Evolutionary conservation across 495 filamentous ascomycete genomes (phyloP).

Genomic region (Daldinia decipiens): DNA sequence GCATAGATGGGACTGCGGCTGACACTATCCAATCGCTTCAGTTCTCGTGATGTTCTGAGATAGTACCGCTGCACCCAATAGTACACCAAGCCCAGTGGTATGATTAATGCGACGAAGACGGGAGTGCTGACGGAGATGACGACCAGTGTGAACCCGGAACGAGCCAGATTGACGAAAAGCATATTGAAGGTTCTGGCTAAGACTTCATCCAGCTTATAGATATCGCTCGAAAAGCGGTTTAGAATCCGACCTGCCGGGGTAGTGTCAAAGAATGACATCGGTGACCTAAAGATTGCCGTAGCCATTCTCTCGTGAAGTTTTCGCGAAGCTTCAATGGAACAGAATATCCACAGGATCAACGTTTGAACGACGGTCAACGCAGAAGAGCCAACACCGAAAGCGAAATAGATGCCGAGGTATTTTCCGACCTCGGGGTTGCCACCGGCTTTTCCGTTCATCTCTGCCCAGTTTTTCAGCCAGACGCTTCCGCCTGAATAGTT

Average conservation of each 20-base stretch:
- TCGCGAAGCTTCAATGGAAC: constrained; percentile 95
- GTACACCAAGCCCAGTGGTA: constrained; percentile 85
- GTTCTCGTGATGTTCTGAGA: constrained; percentile 91
- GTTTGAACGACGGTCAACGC: constrained; percentile 90
- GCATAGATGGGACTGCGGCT: constrained; percentile 96
- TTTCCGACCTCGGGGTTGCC: constrained; percentile 80
- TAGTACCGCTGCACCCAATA: constrained; percentile 97
- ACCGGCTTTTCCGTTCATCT: constrained; percentile 73
- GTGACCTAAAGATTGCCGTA: constrained; percentile 94
- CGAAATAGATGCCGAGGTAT: constrained; percentile 94
- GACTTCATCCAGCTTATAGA: constrained; percentile 96
- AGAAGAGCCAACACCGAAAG: constrained; percentile 90
- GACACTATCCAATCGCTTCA: constrained; percentile 95
- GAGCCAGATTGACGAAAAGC: constrained; percentile 89
- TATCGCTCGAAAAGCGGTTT: constrained; percentile 96
- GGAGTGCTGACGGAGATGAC: constrained; percentile 87
- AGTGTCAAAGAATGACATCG: constrained; percentile 99
- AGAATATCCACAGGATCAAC: constrained; percentile 98
- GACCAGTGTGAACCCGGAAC: constrained; percentile 84
- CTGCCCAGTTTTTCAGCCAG: constrained; percentile 95
- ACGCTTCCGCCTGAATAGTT: constrained; percentile 69
- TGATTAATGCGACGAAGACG: constrained; percentile 78
- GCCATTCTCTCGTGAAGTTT: constrained; percentile 99
- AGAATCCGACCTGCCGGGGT: constrained; percentile 97
- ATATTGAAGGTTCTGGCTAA: constrained; percentile 92